phyloP scores from a whole-genome alignment of 2,329 filamentous ascomycete species.

The Penicillium freii region DNA sequence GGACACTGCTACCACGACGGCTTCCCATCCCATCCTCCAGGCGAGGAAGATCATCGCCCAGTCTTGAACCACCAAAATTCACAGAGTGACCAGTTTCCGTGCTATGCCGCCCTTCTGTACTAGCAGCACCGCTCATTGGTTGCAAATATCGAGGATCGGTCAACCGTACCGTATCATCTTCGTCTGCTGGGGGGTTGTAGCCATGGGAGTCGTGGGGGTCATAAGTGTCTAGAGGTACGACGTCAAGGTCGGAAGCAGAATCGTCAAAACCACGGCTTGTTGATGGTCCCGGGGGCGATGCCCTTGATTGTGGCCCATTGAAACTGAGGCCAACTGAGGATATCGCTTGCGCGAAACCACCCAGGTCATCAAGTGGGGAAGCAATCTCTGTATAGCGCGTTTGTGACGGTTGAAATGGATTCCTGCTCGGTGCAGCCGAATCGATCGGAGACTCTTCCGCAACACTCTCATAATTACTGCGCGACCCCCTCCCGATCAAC shows the following conservation, averaged over 20 bases:
- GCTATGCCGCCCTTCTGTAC: slow-evolving; percentile 44
- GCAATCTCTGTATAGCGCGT: slow-evolving; percentile 25
- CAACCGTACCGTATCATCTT: slow-evolving; percentile 58
- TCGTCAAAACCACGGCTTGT: slow-evolving; percentile 27
- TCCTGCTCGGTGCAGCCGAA: slow-evolving; percentile 21
- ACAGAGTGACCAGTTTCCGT: slow-evolving; percentile 56
- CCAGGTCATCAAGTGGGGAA: slow-evolving; percentile 38
- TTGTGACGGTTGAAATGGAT: slow-evolving; percentile 21
- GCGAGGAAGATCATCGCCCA: slow-evolving; percentile 60
- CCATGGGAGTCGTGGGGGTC: slow-evolving; percentile 48
- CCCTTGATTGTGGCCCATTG: slow-evolving; percentile 24
- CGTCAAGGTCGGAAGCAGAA: slow-evolving; percentile 30
- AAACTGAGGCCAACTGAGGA: slow-evolving; percentile 45
- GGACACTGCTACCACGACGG: slow-evolving; percentile 54
- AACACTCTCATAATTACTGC: slow-evolving; percentile 54
- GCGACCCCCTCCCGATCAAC: slow-evolving; percentile 40
- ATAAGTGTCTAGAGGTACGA: slow-evolving; percentile 30
- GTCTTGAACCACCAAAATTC: slow-evolving; percentile 52
- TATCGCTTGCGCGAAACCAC: slow-evolving; percentile 44
- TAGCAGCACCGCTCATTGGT: slow-evolving; percentile 54
- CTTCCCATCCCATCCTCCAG: slow-evolving; percentile 58
- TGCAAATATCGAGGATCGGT: slow-evolving; percentile 57
- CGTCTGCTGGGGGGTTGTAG: slow-evolving; percentile 55
- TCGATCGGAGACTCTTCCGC: slow-evolving; percentile 51
- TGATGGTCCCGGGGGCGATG: slow-evolving; percentile 11